A percentile compares a stretch with the other conserved stretches of the same genome.
These are phyloP conservation scores for Microstroma glucosiphilum DNA, from an alignment of 1,284 basidiomycete species.

Conservation along the genomic window DNA sequence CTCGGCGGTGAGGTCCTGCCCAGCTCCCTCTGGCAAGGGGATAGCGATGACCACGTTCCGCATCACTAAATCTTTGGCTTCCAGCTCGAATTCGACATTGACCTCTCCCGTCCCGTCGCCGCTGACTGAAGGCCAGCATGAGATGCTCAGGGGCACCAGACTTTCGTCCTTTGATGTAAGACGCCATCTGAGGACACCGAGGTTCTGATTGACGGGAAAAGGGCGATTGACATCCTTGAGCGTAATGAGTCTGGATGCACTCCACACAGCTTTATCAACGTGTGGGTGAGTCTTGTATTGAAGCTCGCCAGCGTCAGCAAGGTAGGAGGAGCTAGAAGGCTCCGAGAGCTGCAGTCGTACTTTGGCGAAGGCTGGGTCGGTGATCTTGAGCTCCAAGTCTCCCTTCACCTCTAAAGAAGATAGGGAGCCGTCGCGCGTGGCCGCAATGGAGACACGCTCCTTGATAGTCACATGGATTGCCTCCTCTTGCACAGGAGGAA, in stretches of 20 bases:
- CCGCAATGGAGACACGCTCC: slow-evolving; percentile 71
- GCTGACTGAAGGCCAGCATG: slow-evolving; percentile 88
- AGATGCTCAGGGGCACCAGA: slow-evolving; percentile 82
- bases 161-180: slow-evolving; percentile 85
- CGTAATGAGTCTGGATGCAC: slow-evolving; percentile 63
- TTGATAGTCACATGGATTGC: slow-evolving; percentile 78
- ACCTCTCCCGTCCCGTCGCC: slow-evolving; percentile 70
- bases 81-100: slow-evolving; percentile 91
- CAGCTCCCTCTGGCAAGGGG: slow-evolving; percentile 76
- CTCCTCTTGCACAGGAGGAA: slow-evolving; percentile 71
- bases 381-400: slow-evolving; percentile 82
- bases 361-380: slow-evolving; percentile 69
- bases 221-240: slow-evolving; percentile 74
- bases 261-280: slow-evolving; percentile 75
- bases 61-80: slow-evolving; percentile 62
- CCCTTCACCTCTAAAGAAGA: slow-evolving; percentile 85
- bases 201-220: slow-evolving; percentile 78
- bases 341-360: slow-evolving; percentile 64
- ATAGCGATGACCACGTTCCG: slow-evolving; percentile 83
- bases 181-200: slow-evolving; percentile 80
- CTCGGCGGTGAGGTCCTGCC: slow-evolving; percentile 50
- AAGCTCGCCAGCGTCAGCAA: slow-evolving; percentile 55
- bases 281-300: slow-evolving; percentile 95
- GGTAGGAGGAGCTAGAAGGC: neutral
- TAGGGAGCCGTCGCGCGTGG: slow-evolving; percentile 83